Base-by-base conservation (phyloP, 371 early-diverging fungal genomes). In the Apophysomyces sp. region DNA sequence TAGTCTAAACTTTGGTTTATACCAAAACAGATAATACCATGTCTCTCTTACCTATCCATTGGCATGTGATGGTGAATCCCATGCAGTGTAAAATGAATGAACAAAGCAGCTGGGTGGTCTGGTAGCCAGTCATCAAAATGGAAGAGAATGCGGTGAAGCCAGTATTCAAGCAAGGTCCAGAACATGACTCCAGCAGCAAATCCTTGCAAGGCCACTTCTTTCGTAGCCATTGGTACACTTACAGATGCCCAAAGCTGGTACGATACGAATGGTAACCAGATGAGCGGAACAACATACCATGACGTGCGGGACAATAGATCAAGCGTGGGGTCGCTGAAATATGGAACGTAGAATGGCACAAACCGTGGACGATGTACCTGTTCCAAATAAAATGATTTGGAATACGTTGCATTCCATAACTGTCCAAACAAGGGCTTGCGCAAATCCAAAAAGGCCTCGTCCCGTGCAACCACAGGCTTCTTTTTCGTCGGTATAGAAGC, bases 21-120 rank as follows among this genome's bases (percentile, higher is more conserved):
- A 26, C 9, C 7, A 21, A 13, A 60, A 59, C 58, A 53, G 16
- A 37, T 28, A 41, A 62, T 6, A 27, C 13, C 12, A 49, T 3
- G n/a, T 18, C 54, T 28, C 1, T 28, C 13, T 62, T 77, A 90
- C 89, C 86, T 85, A 68, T 97, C 98, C 96, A 96, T 96, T 4
- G 98, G 98, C 70, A 97, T 74, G 71, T 87, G 95, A 75, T 97
- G 98, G 77, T 97, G 98, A 44, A 97, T 91, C 34, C 98, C 98
- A 67, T 97, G 98, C n/a, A 96, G 72, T 63, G 92, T 71, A 57
- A 97, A 97, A 67, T 97, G 98, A 0, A 84, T 58, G 15, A 86
- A 57, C 41, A 94, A 73, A 4, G 88, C 86, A 6, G 84, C 57
- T 7, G 86, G 89, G 62, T 91, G 85, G 73, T 96, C 95, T 8